Conservation (phyloP, 768 basidiomycete genomes). For the Leucocoprinus leucothites region DNA sequence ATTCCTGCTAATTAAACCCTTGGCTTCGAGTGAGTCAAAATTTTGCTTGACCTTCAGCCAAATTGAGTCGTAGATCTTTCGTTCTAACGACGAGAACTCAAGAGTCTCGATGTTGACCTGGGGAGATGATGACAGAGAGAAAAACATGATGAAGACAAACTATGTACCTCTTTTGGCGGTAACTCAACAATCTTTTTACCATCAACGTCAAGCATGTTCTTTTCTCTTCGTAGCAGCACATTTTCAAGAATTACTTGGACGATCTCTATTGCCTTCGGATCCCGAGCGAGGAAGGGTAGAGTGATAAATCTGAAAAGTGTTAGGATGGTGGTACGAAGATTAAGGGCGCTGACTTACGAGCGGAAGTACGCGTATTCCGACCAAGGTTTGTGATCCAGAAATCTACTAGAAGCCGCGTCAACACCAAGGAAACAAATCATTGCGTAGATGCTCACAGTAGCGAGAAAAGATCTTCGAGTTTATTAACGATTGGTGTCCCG, state of each 20-base stretch:
- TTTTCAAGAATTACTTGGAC: slow-evolving; percentile 94
- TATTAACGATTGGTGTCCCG: slow-evolving; percentile 95
- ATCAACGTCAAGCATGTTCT: slow-evolving; percentile 84
- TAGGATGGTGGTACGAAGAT: not conserved
- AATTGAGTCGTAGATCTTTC: slow-evolving; percentile 86
- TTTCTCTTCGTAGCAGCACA: slow-evolving; percentile 84
- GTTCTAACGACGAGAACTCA: slow-evolving; percentile 78
- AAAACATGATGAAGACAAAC: not conserved
- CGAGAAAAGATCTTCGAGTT: slow-evolving; percentile 88
- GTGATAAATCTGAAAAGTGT: slow-evolving; percentile 70
- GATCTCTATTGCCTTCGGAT: slow-evolving; percentile 91
- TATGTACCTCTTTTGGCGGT: slow-evolving; percentile 73
- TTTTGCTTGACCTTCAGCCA: slow-evolving; percentile 75
- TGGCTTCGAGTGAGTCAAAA: slow-evolving; percentile 77
- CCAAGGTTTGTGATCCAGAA: slow-evolving; percentile 78
- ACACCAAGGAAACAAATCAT: not conserved
- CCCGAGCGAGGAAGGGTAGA: slow-evolving; percentile 85
- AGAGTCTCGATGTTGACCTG: slow-evolving; percentile 70
- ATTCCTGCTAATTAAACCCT: slow-evolving; percentile 76
- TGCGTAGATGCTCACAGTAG: slow-evolving; percentile 47
- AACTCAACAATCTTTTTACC: slow-evolving; percentile 88
- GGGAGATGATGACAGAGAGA: not conserved
- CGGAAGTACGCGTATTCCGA: slow-evolving; percentile 86
- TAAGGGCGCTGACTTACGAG: slow-evolving; percentile 47
- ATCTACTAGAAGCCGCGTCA: slow-evolving; percentile 49